phyloP scores from a whole-genome alignment of 495 filamentous ascomycete genomes.

The Glonium stellatum region DNA sequence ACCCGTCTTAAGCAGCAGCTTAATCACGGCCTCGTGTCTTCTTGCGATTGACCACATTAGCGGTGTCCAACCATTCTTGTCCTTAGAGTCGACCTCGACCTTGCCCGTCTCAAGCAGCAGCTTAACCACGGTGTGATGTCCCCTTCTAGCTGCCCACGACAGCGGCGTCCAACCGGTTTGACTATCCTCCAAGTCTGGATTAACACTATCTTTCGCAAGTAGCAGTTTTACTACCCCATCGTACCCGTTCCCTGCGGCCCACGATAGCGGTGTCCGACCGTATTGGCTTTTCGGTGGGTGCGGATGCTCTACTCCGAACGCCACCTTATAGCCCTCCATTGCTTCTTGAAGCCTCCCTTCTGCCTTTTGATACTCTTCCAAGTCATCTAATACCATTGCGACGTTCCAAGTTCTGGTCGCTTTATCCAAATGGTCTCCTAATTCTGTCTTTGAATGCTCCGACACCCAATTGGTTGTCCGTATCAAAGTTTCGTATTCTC shows the following conservation, averaged over 20 bases:
- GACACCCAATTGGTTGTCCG: constrained; percentile 1
- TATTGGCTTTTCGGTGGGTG: background rate
- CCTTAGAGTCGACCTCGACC: background rate
- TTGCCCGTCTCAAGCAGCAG: too few species aligned
- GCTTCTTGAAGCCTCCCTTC: constrained; percentile 24
- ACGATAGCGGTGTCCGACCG: constrained; percentile 2
- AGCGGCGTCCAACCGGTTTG: background rate
- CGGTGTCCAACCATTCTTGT: background rate
- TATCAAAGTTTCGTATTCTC: constrained; percentile 2
- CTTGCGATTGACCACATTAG: background rate
- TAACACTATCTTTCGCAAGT: background rate
- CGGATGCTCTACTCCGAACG: background rate
- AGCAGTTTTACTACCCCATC: background rate
- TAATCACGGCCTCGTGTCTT: background rate
- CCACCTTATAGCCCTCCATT: background rate
- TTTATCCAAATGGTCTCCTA: constrained; percentile 18
- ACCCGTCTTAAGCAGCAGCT: too few species aligned
- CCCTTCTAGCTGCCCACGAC: background rate
- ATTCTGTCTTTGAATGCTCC: background rate
- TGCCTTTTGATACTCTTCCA: constrained; percentile 24
- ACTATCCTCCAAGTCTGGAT: constrained; percentile 3
- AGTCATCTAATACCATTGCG: constrained; percentile 16
- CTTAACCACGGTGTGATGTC: background rate
- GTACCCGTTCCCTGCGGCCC: constrained; percentile 3
- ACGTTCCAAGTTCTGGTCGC: constrained; percentile 22